Evolutionary conservation across 768 basidiomycete species (phyloP), one percentile per base, ranked within the genome.

Genomic region (Baorangia bicolor): DNA sequence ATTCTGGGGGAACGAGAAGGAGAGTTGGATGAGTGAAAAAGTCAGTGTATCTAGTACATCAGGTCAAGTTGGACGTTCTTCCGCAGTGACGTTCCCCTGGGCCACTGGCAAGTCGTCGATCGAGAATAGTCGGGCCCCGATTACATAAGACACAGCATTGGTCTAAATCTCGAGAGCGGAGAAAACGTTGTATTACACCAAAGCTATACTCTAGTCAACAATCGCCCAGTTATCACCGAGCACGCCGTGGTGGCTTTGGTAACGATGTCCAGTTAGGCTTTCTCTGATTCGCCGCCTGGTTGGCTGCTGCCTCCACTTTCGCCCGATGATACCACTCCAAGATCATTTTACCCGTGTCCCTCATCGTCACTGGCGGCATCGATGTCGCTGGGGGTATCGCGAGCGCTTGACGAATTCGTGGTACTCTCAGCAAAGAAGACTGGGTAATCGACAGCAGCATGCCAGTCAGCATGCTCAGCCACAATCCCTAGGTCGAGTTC

Each of bases 381-480:
- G 53, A 27, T 14, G 28, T 13, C 16, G n/a, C 41, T 0, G 60
- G 61, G 2, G 73, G 72, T 55, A 80, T 73, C 46, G 65, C 62
- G 25, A 81, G 66, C 11, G 64, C 46, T 27, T 66, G 68, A 33
- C 83, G 78, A 38, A 84, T 68, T 9, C 69, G 64, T 21, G 75
- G 72, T 10, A 68, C 59, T 34, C 77, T 77, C 23, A 87, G 69
- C 46, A 82, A 9, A 10, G 68, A 28, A 6, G 80, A 77, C 63
- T 88, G 87, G 12, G 77, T 28, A 34, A 77, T 68, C 31, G 82
- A 75, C 53, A 79, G 42, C 4, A 57, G 1, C 64, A 83, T 77
- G 56, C 84, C 80, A 38, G 80, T 75, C 3, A 79, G 66, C 71
- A 87, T 75, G 71, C 86, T 83, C 53, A 88, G 62, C 57, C 83